Evolutionary conservation across 805 yeast species (phyloP), one percentile per base, ranked within the genome.

Genomic region (Teunomyces gatunensis): DNA sequence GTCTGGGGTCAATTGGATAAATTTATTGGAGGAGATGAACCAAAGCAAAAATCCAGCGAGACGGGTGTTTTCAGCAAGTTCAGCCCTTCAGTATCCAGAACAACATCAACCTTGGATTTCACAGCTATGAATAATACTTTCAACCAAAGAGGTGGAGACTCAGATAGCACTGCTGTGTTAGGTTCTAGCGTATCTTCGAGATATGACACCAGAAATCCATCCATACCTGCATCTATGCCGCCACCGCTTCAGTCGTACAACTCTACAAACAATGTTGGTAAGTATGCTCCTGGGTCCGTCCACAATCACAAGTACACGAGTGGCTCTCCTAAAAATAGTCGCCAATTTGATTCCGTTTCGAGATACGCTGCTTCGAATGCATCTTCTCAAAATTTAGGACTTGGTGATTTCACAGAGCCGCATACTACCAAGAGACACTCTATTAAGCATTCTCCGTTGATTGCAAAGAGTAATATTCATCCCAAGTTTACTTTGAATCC

Each of bases 1-100:
- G 84, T 89, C 46, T 89, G 96, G 96, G 92, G 94, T 9, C 91
- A 86, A 37, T 65, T 89, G 39, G 96, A 89, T 63, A 89, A 89
- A 61, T 90, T 92, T 48, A 85, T 96, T 34, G 97, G 96, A 1
- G 97, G 92, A 42, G 96, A 87, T 30, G 71, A 73, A 23, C 56
- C 68, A 0, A 65, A 68, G 5, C 55, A 67, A 4, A 60, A 63
- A 11, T 57, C 64, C 5, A 67, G 67, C 21, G 74, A 74, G 1
- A 75, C 71, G 33, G 87, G 85, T 9, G 81, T 83, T 0, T 85
- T 86, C 64, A 83, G 88, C 45, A 85, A 82, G 48, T 85, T 82
- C 61, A 83, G 86, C 33, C 90, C 91, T 1, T 69, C 78, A 2
- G 69, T 83, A n/a, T 84, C 90, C 1, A 73, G 90, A 54, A 79